Evolutionary conservation across 805 yeast genomes (phyloP), one percentile per base, ranked within the genome.

Genomic region (Yamadazyma nakazawae): DNA sequence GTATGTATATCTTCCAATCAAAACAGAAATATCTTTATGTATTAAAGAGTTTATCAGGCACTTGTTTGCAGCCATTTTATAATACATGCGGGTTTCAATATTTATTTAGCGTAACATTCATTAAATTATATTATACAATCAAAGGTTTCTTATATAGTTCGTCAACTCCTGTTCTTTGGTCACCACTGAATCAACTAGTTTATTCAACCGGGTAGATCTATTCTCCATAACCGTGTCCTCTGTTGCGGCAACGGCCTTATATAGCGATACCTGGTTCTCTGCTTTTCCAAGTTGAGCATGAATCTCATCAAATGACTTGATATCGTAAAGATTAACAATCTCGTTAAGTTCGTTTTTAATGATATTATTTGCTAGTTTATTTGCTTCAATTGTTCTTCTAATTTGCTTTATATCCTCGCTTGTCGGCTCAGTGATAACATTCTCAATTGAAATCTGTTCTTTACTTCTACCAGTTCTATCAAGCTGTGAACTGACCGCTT

Each of bases 131-230:
- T 19, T 34, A 34, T 16, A 14, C 18, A 34, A 12, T 10, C 14
- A 18, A 13, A 28, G 32, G 9, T 35, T 38, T 42, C 35, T 34
- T 5, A 44, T 21, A 34, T 44, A 37, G 34, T 30, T 30, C 28
- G 52, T 42, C 1, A 52, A 41, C 13, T 18, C 25, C 16, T 43
- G 46, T 43, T 57, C 60, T 9, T 47, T 54, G 34, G 50, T 51
- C 14, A 46, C 53, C 17, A 57, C 42, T 6, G 46, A 49, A 26
- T 66, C 69, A 12, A 63, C 68, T 39, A 57, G 21, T 10, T 47
- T 52, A 35, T 62, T 60, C 26, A 67, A 54, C 16, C 48, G 43
- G 13, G 52, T 49, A 5, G 59, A 40, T 6, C 54, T 17, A 13
- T 26, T 40, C 17, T n/a, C 28, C n/a, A 47, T 50, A 2, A 43